phyloP scores from a whole-genome alignment of 2,329 filamentous ascomycete species.

The Fonsecaea erecta region DNA sequence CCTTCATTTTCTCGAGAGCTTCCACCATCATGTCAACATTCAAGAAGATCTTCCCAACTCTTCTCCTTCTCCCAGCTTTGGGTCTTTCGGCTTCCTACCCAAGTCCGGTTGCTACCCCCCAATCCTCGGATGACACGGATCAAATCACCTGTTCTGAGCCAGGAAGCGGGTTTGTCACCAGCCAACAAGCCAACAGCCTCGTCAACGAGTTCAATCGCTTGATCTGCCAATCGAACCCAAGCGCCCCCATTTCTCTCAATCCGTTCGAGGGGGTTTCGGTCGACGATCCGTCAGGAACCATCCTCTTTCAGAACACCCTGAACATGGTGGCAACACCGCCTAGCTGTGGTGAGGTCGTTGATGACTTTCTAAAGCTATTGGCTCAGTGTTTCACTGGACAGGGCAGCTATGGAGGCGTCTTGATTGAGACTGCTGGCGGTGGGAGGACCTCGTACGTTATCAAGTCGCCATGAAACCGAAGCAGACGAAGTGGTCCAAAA shows the following conservation, averaged over 20 bases:
- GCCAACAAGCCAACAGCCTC: conserved; percentile 10
- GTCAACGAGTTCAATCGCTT: conserved; percentile 17
- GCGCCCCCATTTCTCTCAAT: conserved; percentile 10
- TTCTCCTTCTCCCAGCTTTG: conserved; percentile 10
- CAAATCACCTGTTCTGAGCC: conserved; percentile 16
- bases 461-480: conserved; percentile 9
- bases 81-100: conserved; percentile 1
- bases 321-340: conserved; percentile 11
- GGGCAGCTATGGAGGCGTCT: conserved; percentile 14
- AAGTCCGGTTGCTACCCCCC: background rate
- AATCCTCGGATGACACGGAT: conserved; percentile 9
- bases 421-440: conserved; percentile 16
- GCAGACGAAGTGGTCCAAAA: background rate
- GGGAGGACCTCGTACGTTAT: conserved; percentile 12
- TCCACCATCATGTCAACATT: conserved; percentile 9
- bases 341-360: conserved; percentile 15
- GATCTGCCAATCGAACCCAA: conserved; percentile 17
- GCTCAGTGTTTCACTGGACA: conserved; percentile 10
- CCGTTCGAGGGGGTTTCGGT: conserved; percentile 10
- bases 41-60: background rate
- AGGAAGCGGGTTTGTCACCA: conserved; percentile 8
- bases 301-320: conserved; percentile 22
- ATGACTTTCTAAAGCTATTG: conserved; percentile 18
- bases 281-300: conserved; percentile 8
- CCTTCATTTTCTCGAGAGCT: background rate